Evolutionary conservation across 1,139 yeast genomes (phyloP).

Genomic region (Hansenula anomala): DNA sequence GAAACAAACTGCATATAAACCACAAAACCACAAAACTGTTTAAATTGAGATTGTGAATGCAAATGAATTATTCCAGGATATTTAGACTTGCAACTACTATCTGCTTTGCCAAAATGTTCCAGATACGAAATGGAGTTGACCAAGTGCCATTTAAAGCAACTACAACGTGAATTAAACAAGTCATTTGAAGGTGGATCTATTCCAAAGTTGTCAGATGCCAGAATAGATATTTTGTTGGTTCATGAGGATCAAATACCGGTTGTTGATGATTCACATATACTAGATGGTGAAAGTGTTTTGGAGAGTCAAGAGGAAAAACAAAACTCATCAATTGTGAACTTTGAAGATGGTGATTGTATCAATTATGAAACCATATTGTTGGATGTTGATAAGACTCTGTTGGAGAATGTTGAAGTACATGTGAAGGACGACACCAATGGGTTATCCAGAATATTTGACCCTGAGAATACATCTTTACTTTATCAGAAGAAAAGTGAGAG

Average conservation of each 20-base stretch:
- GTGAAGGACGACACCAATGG: conserved; percentile 4
- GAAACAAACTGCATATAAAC: too few species aligned
- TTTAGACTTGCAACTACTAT: too few species aligned
- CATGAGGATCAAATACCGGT: background rate
- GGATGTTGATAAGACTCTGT: background rate
- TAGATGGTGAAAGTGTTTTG: too few species aligned
- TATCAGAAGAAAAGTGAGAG: background rate
- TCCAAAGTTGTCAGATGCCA: background rate
- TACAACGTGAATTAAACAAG: background rate
- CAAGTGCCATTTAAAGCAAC: background rate
- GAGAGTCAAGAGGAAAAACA: background rate
- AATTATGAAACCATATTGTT: background rate
- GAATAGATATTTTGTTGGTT: background rate
- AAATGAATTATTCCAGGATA: too few species aligned
- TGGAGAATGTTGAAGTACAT: conserved; percentile 1
- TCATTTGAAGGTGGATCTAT: background rate
- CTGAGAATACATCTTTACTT: conserved; percentile 11
- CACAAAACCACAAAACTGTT: too few species aligned
- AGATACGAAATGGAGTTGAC: conserved; percentile 2
- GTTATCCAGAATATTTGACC: conserved; percentile 14
- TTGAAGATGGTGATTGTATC: background rate
- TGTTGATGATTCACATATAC: background rate
- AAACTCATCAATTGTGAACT: background rate
- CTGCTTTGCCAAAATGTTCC: too few species aligned
- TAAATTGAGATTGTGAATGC: too few species aligned